Percentiles rank a stretch among this genome's conserved stretches.
Conservation (phyloP, 768 basidiomycete genomes). For the Suillus discolor region DNA sequence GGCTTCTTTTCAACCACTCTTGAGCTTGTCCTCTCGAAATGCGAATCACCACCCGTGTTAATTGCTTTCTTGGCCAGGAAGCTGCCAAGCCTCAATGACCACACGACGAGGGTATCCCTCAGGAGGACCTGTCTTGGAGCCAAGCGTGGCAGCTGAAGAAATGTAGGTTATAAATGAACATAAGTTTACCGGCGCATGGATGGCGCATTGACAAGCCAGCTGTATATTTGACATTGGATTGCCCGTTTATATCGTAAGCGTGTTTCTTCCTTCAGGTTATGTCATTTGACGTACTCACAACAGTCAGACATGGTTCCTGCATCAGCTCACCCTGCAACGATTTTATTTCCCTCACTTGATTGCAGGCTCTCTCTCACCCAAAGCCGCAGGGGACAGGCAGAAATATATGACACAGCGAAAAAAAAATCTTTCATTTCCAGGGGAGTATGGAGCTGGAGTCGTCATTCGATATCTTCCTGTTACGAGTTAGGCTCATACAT, state of each 20-base stretch:
- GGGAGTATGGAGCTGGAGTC: slow-evolving; percentile 66
- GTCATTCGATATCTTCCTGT: slow-evolving; percentile 40
- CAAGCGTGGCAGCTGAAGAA: too few relatives aligned
- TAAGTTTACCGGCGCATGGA: slow-evolving; percentile 60
- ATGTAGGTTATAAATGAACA: too few relatives aligned
- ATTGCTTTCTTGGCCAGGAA: too few relatives aligned
- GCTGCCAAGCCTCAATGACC: too few relatives aligned
- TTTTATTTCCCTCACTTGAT: slow-evolving; percentile 57
- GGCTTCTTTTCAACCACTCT: slow-evolving; percentile 68
- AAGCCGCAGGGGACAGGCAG: slow-evolving; percentile 65
- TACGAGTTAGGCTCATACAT: background rate
- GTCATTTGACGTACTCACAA: background rate
- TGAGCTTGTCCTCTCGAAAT: too few relatives aligned
- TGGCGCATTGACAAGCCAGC: slow-evolving; percentile 52
- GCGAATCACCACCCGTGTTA: too few relatives aligned
- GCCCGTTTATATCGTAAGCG: slow-evolving; percentile 59
- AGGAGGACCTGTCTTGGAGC: too few relatives aligned
- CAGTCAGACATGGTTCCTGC: slow-evolving; percentile 52
- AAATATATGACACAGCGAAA: slow-evolving; percentile 66
- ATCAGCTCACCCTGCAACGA: slow-evolving; percentile 54
- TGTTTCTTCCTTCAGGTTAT: background rate
- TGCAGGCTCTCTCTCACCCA: slow-evolving; percentile 57
- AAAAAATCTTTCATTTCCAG: slow-evolving; percentile 70
- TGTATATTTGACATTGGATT: slow-evolving; percentile 73
- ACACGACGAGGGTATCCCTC: too few relatives aligned